Conservation (phyloP, 2,329 filamentous ascomycete species). For the Trichoderma koningii region DNA sequence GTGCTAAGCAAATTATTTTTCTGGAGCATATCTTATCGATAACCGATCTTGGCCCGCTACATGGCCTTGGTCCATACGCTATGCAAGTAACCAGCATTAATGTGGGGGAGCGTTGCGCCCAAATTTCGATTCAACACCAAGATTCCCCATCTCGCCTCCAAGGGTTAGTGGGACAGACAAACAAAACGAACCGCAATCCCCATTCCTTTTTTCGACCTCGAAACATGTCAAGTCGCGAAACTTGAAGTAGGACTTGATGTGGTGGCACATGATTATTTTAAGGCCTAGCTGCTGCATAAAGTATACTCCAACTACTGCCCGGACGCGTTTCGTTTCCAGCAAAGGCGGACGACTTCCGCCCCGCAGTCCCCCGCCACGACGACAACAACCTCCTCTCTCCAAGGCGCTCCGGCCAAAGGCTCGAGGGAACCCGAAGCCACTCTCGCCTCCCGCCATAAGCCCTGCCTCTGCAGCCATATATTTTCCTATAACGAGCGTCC, state of each 20-base stretch:
- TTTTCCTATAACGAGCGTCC: background rate
- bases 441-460: background rate
- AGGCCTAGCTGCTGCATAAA: background rate
- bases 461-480: constrained; percentile 23
- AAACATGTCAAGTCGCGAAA: background rate
- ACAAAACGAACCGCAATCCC: background rate
- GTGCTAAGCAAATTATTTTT: constrained; percentile 4
- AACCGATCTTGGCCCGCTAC: background rate
- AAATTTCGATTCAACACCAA: constrained; percentile 4
- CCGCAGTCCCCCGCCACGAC: background rate
- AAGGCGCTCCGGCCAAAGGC: background rate
- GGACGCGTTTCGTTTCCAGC: background rate
- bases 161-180: too few relatives aligned
- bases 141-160: background rate
- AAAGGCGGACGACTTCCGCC: background rate
- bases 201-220: too few relatives aligned
- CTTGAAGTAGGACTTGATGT: background rate
- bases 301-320: background rate
- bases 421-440: background rate
- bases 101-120: constrained; percentile 15
- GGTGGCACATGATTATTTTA: background rate
- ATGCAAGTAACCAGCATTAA: constrained; percentile 22
- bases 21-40: constrained; percentile 18
- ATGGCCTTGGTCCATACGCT: background rate
- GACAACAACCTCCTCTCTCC: background rate